Evolutionary conservation across 1,139 yeast species (phyloP).

Genomic region (Yamadazyma blattariae): DNA sequence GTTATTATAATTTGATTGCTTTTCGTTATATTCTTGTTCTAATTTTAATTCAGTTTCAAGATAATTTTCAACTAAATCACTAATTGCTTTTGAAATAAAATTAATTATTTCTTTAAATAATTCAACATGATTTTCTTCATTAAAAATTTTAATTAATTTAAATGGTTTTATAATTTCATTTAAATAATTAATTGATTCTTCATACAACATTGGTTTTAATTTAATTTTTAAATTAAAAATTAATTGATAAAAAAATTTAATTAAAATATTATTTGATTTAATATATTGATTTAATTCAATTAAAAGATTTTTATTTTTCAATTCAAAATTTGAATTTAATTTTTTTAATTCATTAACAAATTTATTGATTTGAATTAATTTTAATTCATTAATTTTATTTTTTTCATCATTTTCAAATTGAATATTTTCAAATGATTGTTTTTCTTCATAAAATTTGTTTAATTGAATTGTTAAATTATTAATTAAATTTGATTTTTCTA

Average conservation of each 20-base stretch:
- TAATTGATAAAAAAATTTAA: constrained; percentile 7
- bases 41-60: constrained; percentile 17
- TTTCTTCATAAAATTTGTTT: constrained; percentile 1
- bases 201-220: constrained; percentile 19
- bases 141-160: constrained; percentile 8
- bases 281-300: constrained; percentile 2
- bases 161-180: constrained; percentile 13
- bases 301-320: neutral
- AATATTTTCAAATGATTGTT: neutral
- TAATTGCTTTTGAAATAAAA: constrained; percentile 17
- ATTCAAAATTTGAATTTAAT: neutral
- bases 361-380: neutral
- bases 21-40: constrained; percentile 16
- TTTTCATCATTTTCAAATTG: neutral
- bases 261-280: constrained; percentile 8
- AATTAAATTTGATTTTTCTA: constrained; percentile 4
- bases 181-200: constrained; percentile 18
- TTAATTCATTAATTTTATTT: neutral
- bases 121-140: constrained; percentile 9
- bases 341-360: neutral
- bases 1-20: constrained; percentile 10
- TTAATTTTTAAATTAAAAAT: constrained; percentile 3
- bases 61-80: constrained; percentile 19
- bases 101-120: constrained; percentile 14
- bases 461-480: constrained; percentile 3